phyloP scores from a whole-genome alignment of 1,284 basidiomycete genomes.

The Coriolopsis trogii region DNA sequence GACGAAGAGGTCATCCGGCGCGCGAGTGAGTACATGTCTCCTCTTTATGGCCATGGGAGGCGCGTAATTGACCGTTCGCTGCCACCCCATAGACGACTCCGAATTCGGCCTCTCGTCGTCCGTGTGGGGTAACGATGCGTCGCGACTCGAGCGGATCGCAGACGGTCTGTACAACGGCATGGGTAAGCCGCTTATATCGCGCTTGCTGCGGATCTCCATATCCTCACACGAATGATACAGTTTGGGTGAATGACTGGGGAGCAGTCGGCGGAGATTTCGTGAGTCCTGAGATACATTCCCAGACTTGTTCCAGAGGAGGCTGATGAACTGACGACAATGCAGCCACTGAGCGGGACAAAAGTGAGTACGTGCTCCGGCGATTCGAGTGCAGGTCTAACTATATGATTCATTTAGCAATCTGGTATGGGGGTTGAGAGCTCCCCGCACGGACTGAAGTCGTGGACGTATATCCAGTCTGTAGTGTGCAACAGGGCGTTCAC shows the following conservation, averaged over 20 bases:
- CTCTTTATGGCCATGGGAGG: too few species aligned
- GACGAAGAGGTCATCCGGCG: constrained; percentile 18
- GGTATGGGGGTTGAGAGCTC: constrained; percentile 14
- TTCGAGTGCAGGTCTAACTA: too few species aligned
- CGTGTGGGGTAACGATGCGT: constrained; percentile 9
- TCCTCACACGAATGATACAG: too few species aligned
- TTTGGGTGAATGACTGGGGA: constrained; percentile 15
- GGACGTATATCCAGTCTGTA: constrained; percentile 6
- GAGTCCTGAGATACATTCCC: too few species aligned
- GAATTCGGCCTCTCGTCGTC: constrained; percentile 11
- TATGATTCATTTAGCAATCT: constrained; percentile 7
- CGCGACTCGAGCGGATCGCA: constrained; percentile 8
- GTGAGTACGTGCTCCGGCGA: too few species aligned
- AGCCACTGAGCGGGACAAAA: constrained; percentile 13
- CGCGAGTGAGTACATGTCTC: constrained; percentile 16
- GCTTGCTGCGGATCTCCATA: too few species aligned
- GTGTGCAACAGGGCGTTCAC: neutral
- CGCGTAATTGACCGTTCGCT: too few species aligned
- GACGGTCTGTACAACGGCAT: constrained; percentile 3
- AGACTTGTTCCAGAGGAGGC: neutral
- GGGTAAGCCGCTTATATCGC: constrained; percentile 2
- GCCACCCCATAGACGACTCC: constrained; percentile 10
- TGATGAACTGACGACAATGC: neutral
- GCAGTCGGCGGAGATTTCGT: constrained; percentile 7
- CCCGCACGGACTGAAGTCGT: constrained; percentile 14